Base-by-base conservation (phyloP, 495 filamentous ascomycete species). In the Neurospora sp. region DNA sequence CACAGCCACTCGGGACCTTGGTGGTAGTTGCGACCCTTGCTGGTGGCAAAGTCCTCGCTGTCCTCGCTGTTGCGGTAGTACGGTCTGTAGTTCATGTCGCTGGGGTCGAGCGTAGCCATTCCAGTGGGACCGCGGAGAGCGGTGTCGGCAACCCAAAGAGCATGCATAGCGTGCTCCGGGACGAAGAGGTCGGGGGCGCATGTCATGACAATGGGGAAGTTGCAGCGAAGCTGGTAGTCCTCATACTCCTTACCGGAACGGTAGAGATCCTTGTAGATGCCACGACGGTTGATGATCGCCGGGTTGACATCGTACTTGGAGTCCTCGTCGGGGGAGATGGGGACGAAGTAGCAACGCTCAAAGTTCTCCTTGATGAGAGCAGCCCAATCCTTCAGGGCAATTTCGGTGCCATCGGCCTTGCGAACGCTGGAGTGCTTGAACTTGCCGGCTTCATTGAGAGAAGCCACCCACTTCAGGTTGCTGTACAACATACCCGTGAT, bases 1-100 rank as follows among this genome's bases (percentile, higher is more conserved):
- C 96, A 99, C n/a, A 97, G 84, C 96, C 96, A 99, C 81, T 99
- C 96, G 0, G 96, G 96, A 2, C 96, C 96, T 81, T 98, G 96
- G 79, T 99, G 96, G 80, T 99, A 99, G 79, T 97, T 98, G 20
- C 96, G 86, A 16, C 96, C 96, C 77, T 98, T 98, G 72, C 91
- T 89, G 0, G 94, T 98, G 1, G 91, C 87, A 78, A 97, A 98
- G 79, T 97, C 92, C 42, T 86, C 88, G 12, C 89, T 93, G 81
- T 99, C 96, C 79, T 98, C 94, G 59, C 91, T 92, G 83, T 99
- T 99, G 83, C 89, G 90, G 84, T 99, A 99, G 84, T 94, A 91
- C 0, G 93, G 93, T 8, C 92, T 90, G 81, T 99, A 99, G 79
- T 98, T 97, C 40, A 92, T 84, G 79, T 99, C 96, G 7, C 84